Evolutionary conservation across 306 rosid genomes (phyloP), one percentile per base, ranked within the genome.

Genomic region (Gillenia trifoliata): DNA sequence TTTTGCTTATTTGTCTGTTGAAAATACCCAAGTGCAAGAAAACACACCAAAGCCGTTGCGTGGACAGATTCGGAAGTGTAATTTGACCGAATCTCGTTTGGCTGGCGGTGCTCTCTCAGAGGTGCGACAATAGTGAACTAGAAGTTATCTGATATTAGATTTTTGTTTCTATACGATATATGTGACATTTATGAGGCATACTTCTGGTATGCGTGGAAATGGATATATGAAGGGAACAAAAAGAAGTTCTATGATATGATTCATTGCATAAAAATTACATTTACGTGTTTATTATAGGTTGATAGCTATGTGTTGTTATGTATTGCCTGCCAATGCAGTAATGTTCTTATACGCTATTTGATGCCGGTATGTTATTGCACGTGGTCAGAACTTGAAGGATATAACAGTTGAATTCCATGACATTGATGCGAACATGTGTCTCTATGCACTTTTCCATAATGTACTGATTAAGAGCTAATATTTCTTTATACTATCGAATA

Each of bases 61-160:
- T 54, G 95, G 90, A 62, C 91, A 87, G 87, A 89, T 94, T 71
- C 79, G 86, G 66, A 94, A 90, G 87, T 94, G 95, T 86, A 89
- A 84, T 83, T 92, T 94, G 83, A 89, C 89, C 1, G 78, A 80
- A 30, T 85, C 80, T 82, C 87, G 70, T 19, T 29, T 77, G 78
- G 77, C 62, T 75, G 68, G 86, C 40, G 84, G 75, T 17, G 62
- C 78, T 38, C 79, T 94, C 78, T 85, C 84, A 63, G 91, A 94
- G 98, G 99, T 92, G 68, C 70, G 23, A 5, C 15, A 11, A 10
- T 59, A 26, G 50, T 34, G 65, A 23, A 9, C 26, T 36, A 43
- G 29, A 56, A 34, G 25, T 71, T 54, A 4, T 71, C 30, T 55
- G 9, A 30, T 17, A 33, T 23, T 71, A 25, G 6, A 43, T 12